Evolutionary conservation across 345 rosid species (phyloP).

Genomic region (Arabis alpina): DNA sequence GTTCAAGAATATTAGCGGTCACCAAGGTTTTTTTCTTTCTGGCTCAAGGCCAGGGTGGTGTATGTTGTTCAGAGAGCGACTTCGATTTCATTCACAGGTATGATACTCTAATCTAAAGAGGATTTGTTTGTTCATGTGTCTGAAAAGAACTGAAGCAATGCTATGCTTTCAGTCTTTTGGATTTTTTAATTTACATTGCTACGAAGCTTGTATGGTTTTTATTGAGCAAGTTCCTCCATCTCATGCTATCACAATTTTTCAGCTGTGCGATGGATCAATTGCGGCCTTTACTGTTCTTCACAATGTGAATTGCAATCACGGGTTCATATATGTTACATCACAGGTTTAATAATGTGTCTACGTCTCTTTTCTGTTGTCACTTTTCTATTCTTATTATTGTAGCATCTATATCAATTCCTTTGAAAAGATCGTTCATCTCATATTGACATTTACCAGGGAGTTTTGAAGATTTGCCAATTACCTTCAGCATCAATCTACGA

Average conservation of each 20-base stretch:
- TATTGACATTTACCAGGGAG: constrained; percentile 59
- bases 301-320: constrained; percentile 94
- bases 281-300: constrained; percentile 97
- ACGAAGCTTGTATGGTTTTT: constrained; percentile 21
- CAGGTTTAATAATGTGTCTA: constrained; percentile 56
- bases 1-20: constrained; percentile 84
- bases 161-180: constrained; percentile 11
- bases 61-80: constrained; percentile 91
- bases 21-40: constrained; percentile 92
- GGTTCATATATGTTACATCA: constrained; percentile 92
- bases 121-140: constrained; percentile 18
- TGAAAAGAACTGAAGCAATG: constrained; percentile 25
- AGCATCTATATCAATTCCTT: constrained; percentile 26
- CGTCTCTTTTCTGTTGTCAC: constrained; percentile 25
- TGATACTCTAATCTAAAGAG: constrained; percentile 31
- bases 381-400: constrained; percentile 13
- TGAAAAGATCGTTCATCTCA: constrained; percentile 20
- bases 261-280: constrained; percentile 93
- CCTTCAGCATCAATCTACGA: constrained; percentile 84
- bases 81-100: constrained; percentile 98
- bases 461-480: constrained; percentile 91
- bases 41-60: constrained; percentile 98
- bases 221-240: constrained; percentile 32
- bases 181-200: constrained; percentile 2
- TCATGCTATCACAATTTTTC: constrained; percentile 45